These are phyloP conservation scores for Calonectria naviculata DNA, from an alignment of 2,329 filamentous ascomycete species.

Conservation along the genomic window DNA sequence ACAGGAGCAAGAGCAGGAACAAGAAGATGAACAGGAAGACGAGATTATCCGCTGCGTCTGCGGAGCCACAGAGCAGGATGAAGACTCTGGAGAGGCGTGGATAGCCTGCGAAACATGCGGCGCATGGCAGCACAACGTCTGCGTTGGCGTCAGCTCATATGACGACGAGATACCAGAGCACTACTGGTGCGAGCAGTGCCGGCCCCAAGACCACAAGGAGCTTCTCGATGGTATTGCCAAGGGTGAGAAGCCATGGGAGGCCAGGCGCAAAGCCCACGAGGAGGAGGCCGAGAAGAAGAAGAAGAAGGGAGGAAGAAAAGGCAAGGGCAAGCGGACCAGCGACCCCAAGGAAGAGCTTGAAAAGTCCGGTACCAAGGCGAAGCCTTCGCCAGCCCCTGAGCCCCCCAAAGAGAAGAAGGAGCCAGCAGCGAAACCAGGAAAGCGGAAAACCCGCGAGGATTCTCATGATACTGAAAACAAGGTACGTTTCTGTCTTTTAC, in stretches of 20 bases:
- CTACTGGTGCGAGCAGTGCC: slow-evolving; percentile 94
- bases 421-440: slow-evolving; percentile 54
- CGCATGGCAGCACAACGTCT: slow-evolving; percentile 98
- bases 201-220: slow-evolving; percentile 83
- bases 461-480: slow-evolving; percentile 64
- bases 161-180: slow-evolving; percentile 82
- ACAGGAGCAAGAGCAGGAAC: slow-evolving; percentile 58
- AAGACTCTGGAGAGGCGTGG: slow-evolving; percentile 90
- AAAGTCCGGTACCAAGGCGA: slow-evolving; percentile 50
- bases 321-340: slow-evolving; percentile 72
- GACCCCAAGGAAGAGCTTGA: slow-evolving; percentile 72
- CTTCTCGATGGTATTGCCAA: slow-evolving; percentile 81
- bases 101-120: slow-evolving; percentile 94
- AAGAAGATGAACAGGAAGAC: slow-evolving; percentile 59
- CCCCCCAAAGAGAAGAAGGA: slow-evolving; percentile 63
- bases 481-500: slow-evolving; percentile 47
- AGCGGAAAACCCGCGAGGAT: slow-evolving; percentile 69
- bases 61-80: slow-evolving; percentile 85
- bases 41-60: slow-evolving; percentile 95
- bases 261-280: slow-evolving; percentile 70
- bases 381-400: slow-evolving; percentile 54
- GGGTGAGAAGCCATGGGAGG: slow-evolving; percentile 90
- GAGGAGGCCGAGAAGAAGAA: slow-evolving; percentile 69
- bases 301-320: slow-evolving; percentile 70
- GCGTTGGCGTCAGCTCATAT: slow-evolving; percentile 86